Evolutionary conservation across 2,329 filamentous ascomycete species (phyloP).

Genomic region (Elsinoe batatas): DNA sequence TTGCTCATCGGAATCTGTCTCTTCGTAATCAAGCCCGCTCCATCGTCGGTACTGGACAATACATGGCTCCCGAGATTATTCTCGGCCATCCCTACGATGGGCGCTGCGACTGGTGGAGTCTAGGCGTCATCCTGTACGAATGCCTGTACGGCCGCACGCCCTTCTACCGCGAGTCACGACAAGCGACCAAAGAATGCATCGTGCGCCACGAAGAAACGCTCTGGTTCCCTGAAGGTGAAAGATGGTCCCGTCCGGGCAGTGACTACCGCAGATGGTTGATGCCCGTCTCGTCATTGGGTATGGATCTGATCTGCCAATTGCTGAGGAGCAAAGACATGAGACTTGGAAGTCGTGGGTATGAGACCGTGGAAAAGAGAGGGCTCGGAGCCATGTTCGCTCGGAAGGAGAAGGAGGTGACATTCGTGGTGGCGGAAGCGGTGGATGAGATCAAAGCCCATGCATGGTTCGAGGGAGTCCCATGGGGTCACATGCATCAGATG

Average conservation of each 20-base stretch:
- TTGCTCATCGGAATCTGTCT: constrained; percentile 36
- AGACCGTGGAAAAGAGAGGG: constrained; percentile 16
- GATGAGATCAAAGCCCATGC: constrained; percentile 81
- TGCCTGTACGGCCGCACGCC: constrained; percentile 88
- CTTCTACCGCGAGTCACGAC: constrained; percentile 71
- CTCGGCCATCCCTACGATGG: constrained; percentile 76
- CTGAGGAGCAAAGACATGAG: constrained; percentile 65
- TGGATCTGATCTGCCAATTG: constrained; percentile 64
- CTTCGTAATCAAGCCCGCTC: constrained; percentile 65
- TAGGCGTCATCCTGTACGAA: constrained; percentile 89
- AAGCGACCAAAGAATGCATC: constrained; percentile 79
- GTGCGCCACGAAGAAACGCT: constrained; percentile 62
- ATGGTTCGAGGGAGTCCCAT: constrained; percentile 73
- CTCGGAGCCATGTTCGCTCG: not conserved
- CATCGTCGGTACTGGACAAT: constrained; percentile 90
- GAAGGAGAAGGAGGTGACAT: constrained; percentile 19
- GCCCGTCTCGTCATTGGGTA: constrained; percentile 57
- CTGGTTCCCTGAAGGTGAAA: constrained; percentile 52
- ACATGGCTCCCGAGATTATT: constrained; percentile 95
- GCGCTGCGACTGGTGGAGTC: constrained; percentile 93
- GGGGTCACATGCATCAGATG: constrained; percentile 62
- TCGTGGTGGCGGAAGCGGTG: constrained; percentile 74
- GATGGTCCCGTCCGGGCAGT: constrained; percentile 44
- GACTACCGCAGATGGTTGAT: constrained; percentile 27
- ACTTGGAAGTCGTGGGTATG: constrained; percentile 51